Conservation (phyloP, 2,329 filamentous ascomycete genomes). For the Neonectria neomacrospora region DNA sequence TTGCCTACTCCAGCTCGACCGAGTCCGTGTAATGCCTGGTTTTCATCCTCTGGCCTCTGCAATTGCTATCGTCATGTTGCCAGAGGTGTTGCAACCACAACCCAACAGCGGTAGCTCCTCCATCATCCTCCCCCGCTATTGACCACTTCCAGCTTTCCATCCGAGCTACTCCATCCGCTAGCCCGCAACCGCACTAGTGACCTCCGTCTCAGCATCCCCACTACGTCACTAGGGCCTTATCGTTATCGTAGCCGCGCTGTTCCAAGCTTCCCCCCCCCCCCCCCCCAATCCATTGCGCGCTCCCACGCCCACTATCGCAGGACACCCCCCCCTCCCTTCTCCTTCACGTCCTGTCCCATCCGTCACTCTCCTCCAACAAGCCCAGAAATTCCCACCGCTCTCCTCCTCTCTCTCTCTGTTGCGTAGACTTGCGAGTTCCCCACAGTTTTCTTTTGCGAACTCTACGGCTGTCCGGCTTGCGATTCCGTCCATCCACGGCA, state of each 20-base stretch:
- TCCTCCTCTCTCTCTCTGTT: neutral
- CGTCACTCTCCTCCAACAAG: neutral
- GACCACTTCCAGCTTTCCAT: neutral
- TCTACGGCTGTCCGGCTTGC: slow-evolving; percentile 15
- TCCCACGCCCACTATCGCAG: slow-evolving; percentile 23
- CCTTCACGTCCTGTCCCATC: neutral
- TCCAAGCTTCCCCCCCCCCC: slow-evolving; percentile 1
- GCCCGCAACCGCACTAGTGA: neutral
- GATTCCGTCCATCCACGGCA: slow-evolving; percentile 15
- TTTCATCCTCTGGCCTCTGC: neutral
- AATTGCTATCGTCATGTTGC: neutral
- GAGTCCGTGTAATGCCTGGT: neutral
- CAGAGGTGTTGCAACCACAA: neutral
- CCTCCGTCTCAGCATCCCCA: neutral
- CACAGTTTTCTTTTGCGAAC: slow-evolving; percentile 9
- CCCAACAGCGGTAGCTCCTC: slow-evolving; percentile 4
- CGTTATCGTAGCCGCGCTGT: slow-evolving; percentile 46
- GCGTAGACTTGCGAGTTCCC: slow-evolving; percentile 14
- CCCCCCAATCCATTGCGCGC: slow-evolving; percentile 12
- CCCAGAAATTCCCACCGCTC: slow-evolving; percentile 5
- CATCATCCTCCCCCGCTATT: neutral
- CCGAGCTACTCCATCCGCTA: slow-evolving; percentile 6
- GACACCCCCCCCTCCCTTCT: slow-evolving; percentile 15
- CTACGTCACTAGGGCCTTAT: slow-evolving; percentile 45
- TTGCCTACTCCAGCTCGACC: neutral